Evolutionary conservation across 371 early-diverging fungal species (phyloP).

Genomic region (Mucor indicus): DNA sequence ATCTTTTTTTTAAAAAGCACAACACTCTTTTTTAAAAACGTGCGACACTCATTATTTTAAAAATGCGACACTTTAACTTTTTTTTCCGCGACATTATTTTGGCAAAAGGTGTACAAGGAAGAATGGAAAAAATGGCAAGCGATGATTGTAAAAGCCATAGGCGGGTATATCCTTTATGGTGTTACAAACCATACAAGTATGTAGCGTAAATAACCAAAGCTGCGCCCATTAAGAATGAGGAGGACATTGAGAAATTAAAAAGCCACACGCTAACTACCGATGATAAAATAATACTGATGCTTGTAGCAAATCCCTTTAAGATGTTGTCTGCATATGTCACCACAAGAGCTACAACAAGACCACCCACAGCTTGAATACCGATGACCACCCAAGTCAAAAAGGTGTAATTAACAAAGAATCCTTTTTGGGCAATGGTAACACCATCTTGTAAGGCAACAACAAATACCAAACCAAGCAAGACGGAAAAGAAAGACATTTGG

Average conservation of each 20-base stretch:
- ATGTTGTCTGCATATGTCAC: slow-evolving; percentile 95
- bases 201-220: slow-evolving; percentile 67
- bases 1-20: too few relatives aligned
- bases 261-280: slow-evolving; percentile 62
- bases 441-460: slow-evolving; percentile 66
- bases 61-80: too few relatives aligned
- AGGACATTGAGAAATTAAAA: slow-evolving; percentile 66
- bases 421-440: too few relatives aligned
- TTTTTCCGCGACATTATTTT: too few relatives aligned
- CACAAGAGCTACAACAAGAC: slow-evolving; percentile 87
- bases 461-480: slow-evolving; percentile 60
- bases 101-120: too few relatives aligned
- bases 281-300: slow-evolving; percentile 85
- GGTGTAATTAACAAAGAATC: slow-evolving; percentile 86
- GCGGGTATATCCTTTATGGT: background rate
- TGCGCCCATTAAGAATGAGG: slow-evolving; percentile 68
- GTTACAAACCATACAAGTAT: slow-evolving; percentile 61
- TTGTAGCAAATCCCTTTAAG: slow-evolving; percentile 91
- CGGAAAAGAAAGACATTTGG: slow-evolving; percentile 74
- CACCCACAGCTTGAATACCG: slow-evolving; percentile 80
- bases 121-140: too few relatives aligned
- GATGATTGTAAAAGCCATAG: too few relatives aligned
- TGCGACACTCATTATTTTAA: too few relatives aligned
- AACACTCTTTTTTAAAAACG: too few relatives aligned
- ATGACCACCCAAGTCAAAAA: slow-evolving; percentile 73